These are phyloP conservation scores for Colletotrichum eleusines DNA, from an alignment of 2,329 filamentous ascomycete species.

Conservation along the genomic window DNA sequence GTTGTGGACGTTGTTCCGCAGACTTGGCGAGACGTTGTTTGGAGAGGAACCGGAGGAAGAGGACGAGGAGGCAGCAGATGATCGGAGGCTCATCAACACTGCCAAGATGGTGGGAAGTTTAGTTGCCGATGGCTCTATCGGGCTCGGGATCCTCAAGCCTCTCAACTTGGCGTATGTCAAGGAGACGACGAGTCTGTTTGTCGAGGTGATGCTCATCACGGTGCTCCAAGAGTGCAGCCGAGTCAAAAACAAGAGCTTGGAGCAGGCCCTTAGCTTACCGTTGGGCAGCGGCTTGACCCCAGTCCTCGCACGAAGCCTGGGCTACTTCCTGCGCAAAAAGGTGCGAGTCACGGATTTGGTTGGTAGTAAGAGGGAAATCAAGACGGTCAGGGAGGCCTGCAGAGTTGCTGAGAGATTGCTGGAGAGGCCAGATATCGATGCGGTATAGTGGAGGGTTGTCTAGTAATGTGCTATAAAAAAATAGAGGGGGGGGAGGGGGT, in stretches of 20 bases:
- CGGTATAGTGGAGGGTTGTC: not conserved
- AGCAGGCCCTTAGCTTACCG: slow-evolving; percentile 26
- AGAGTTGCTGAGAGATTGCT: slow-evolving; percentile 56
- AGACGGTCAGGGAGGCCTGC: slow-evolving; percentile 61
- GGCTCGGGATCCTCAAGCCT: slow-evolving; percentile 69
- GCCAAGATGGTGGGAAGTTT: slow-evolving; percentile 67
- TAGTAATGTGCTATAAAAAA: not conserved
- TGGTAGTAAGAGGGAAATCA: slow-evolving; percentile 60
- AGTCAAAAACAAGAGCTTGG: slow-evolving; percentile 52
- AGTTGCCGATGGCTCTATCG: slow-evolving; percentile 59
- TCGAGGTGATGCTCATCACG: slow-evolving; percentile 84
- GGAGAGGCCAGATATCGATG: slow-evolving; percentile 42
- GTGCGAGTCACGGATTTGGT: slow-evolving; percentile 74
- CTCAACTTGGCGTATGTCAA: slow-evolving; percentile 85
- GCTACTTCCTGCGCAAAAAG: slow-evolving; percentile 83
- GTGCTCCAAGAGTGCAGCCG: slow-evolving; percentile 72
- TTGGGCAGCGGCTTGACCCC: slow-evolving; percentile 55
- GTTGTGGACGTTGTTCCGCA: slow-evolving; percentile 87
- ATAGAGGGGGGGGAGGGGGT: too few relatives aligned
- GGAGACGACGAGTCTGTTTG: slow-evolving; percentile 79
- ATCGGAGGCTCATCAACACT: slow-evolving; percentile 64
- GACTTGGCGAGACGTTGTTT: slow-evolving; percentile 84
- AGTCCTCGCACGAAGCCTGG: slow-evolving; percentile 78
- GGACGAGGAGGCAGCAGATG: slow-evolving; percentile 60
- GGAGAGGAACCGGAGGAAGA: slow-evolving; percentile 72